These are phyloP conservation scores for Zygoascus ofunaensis DNA, from an alignment of 805 yeast species.

Conservation along the genomic window DNA sequence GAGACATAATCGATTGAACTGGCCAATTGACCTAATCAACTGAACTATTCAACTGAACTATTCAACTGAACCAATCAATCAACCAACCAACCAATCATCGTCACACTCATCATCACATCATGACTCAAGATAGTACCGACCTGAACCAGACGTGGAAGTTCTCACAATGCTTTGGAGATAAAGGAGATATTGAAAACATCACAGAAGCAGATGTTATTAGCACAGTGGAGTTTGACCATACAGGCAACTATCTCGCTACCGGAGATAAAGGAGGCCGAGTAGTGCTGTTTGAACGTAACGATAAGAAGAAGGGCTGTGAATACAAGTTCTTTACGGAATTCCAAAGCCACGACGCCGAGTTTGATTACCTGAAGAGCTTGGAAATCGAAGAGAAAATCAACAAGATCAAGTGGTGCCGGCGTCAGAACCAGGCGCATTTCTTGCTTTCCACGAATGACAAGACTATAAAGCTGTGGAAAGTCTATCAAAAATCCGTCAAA, in stretches of 20 bases:
- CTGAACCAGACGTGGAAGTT: constrained; percentile 57
- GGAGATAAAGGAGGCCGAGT: constrained; percentile 99
- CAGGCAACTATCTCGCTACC: constrained; percentile 93
- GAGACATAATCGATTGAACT: no score
- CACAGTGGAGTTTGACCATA: constrained; percentile 90
- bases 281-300: constrained; percentile 86
- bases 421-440: constrained; percentile 84
- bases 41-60: no score
- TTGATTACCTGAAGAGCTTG: constrained; percentile 87
- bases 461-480: constrained; percentile 97
- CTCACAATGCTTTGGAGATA: constrained; percentile 97
- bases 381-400: constrained; percentile 98
- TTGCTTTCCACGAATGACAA: constrained; percentile 90
- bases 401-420: constrained; percentile 91
- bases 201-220: constrained; percentile 97
- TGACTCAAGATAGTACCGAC: constrained; percentile 17
- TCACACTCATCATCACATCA: no score
- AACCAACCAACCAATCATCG: no score
- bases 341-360: constrained; percentile 97
- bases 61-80: no score
- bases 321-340: constrained; percentile 94
- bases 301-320: constrained; percentile 67
- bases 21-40: no score
- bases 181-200: constrained; percentile 90
- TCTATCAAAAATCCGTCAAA: constrained; percentile 83